These are phyloP conservation scores for Platanus orientalis DNA, from an alignment of 164 flowering plant genomes.

Conservation along the genomic window DNA sequence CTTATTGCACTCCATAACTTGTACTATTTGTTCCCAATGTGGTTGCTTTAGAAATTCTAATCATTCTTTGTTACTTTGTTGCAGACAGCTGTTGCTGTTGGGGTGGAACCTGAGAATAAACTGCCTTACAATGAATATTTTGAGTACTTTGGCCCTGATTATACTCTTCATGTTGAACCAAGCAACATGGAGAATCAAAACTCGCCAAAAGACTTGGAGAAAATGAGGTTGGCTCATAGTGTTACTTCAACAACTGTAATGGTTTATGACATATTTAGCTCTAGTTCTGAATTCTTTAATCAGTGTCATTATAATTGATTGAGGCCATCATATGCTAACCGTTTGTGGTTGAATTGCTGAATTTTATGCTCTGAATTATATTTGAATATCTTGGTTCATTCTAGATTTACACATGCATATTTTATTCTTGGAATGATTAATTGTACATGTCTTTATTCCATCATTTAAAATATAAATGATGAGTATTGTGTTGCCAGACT, in stretches of 20 bases:
- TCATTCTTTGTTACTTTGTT: slow-evolving; percentile 12
- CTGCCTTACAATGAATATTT: slow-evolving; percentile 84
- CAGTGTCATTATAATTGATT: neutral
- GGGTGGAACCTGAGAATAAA: slow-evolving; percentile 80
- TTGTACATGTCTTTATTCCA: neutral
- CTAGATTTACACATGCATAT: neutral
- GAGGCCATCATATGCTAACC: neutral
- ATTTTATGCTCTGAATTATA: neutral
- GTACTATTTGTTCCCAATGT: neutral
- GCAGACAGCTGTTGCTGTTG: slow-evolving; percentile 97
- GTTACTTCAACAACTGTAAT: neutral
- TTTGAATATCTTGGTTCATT: neutral
- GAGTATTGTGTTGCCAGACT: neutral
- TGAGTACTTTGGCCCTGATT: slow-evolving; percentile 94
- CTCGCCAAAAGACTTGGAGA: slow-evolving; percentile 62
- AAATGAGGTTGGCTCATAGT: slow-evolving; percentile 46
- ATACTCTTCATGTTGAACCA: slow-evolving; percentile 71
- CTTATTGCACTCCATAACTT: neutral
- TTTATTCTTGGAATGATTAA: neutral
- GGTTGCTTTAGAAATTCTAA: neutral
- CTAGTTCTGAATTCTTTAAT: neutral
- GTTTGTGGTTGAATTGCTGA: neutral
- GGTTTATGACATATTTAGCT: neutral
- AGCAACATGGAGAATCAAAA: slow-evolving; percentile 70
- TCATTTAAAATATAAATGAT: too few species aligned